These are phyloP conservation scores for Artemisia annua DNA, from an alignment of 129 eudicot species.

Conservation along the genomic window DNA sequence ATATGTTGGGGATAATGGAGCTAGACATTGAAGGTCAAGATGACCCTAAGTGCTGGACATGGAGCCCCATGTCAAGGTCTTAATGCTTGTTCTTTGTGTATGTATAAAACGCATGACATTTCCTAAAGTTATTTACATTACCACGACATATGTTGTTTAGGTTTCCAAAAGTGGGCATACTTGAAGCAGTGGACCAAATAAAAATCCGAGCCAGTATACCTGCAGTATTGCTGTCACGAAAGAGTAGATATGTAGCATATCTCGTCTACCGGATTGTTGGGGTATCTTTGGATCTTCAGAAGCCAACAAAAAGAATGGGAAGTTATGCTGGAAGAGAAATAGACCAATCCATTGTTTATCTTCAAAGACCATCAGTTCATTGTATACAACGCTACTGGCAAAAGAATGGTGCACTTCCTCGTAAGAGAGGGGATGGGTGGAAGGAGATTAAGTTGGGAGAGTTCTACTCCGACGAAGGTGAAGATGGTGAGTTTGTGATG, in stretches of 20 bases:
- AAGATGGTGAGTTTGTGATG: conserved; percentile 38
- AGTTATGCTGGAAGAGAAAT: conserved; percentile 13
- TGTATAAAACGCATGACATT: background rate
- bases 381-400: background rate
- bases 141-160: conserved; percentile 12
- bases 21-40: conserved; percentile 40
- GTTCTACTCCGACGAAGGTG: conserved; percentile 21
- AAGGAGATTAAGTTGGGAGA: conserved; percentile 45
- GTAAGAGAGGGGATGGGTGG: conserved; percentile 37
- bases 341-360: conserved; percentile 2
- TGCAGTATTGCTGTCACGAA: conserved; percentile 30
- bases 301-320: conserved; percentile 20
- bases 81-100: conserved; percentile 7
- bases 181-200: conserved; percentile 34
- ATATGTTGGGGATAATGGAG: conserved; percentile 38
- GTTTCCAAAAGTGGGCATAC: conserved; percentile 41
- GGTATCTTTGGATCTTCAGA: conserved; percentile 16
- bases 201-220: conserved; percentile 31
- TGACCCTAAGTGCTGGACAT: conserved; percentile 34
- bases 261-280: conserved; percentile 31
- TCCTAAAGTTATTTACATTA: background rate
- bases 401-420: background rate
- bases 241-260: conserved; percentile 36
- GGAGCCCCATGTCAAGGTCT: conserved; percentile 49
- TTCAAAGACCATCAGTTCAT: conserved; percentile 10